Conservation (phyloP, 257 asterid genomes). For the Orobanche coerulescens region DNA sequence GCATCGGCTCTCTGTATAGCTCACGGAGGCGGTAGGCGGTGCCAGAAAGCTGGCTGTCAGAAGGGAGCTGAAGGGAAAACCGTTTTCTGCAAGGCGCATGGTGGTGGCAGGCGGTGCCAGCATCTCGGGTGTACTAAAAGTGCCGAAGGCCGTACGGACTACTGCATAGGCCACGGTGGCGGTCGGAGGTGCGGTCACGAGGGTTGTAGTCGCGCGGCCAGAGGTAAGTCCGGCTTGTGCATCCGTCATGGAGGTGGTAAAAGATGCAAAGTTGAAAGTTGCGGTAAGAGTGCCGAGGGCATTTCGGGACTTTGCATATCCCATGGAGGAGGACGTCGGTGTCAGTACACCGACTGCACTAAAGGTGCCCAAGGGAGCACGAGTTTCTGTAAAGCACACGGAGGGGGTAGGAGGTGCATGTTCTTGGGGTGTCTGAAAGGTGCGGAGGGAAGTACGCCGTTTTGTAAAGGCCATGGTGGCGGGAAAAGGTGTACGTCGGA, state of each 20-base stretch:
- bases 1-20: conserved; percentile 90
- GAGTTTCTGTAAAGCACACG: conserved; percentile 85
- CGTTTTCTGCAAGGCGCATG: conserved; percentile 94
- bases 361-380: conserved; percentile 97
- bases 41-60: conserved; percentile 72
- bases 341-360: conserved; percentile 57
- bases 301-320: conserved; percentile 92
- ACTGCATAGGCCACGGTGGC: conserved; percentile 89
- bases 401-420: conserved; percentile 89
- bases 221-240: conserved; percentile 84
- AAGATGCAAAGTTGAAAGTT: conserved; percentile 71
- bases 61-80: conserved; percentile 97
- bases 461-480: conserved; percentile 94
- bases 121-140: conserved; percentile 83
- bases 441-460: conserved; percentile 90
- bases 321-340: conserved; percentile 89
- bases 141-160: conserved; percentile 89
- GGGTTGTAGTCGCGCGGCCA: conserved; percentile 70
- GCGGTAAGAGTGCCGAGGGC: conserved; percentile 88
- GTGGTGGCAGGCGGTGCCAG: conserved; percentile 89
- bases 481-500: conserved; percentile 79
- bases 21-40: conserved; percentile 93
- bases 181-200: conserved; percentile 75
- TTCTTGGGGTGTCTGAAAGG: conserved; percentile 66
- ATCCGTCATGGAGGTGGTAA: conserved; percentile 94